Base-by-base conservation (phyloP, 2,329 filamentous ascomycete genomes). In the Colletotrichum tropicale region DNA sequence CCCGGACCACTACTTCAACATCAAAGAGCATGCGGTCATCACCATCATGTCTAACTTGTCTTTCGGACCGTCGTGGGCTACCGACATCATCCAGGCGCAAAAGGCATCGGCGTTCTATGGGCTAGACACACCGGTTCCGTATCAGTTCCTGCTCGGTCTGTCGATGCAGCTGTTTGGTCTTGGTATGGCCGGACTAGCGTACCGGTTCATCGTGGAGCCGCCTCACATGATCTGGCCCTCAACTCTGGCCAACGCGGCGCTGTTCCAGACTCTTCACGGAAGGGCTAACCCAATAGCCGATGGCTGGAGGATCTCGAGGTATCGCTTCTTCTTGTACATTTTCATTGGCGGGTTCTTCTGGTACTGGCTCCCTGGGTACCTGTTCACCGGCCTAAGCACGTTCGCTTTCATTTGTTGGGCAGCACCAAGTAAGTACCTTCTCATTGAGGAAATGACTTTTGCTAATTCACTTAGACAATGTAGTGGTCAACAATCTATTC, bases 401-500 rank as follows among this genome's bases (percentile, higher is more conserved):
- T 89, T 89, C 77, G 86, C 83, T 79, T 89, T 86, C 84, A 83
- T 88, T 71, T 84, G 84, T 6, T 89, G 87, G 87, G 88, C 88
- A 52, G 81, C 83, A 0, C 86, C 86, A 21, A 75, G 73, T 75
- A 12, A 18, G 73, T 75, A 8, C 21, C 2, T 18, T 3, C 30
- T 16, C 1, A 30, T 30, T 2, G 1, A 28, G 21, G 72, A 15
- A 76, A 78, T 12, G 62, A 81, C 15, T 67, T 30, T 48, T 24
- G 12, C 71, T 74, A 8, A 74, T 28, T 2, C 0, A n/a, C 10
- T 34, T 8, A 75, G 73, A 94, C 64, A 94, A 91, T 75, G 86
- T 90, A 0, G 85, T 94, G 10, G 84, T 95, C 38, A 95, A 95
- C 78, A 93, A 95, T 81, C 80, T 95, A 1, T 95, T 95, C 78